These are phyloP conservation scores for Chenopodium formosanum DNA, from an alignment of 148 eudicot genomes.

Conservation along the genomic window DNA sequence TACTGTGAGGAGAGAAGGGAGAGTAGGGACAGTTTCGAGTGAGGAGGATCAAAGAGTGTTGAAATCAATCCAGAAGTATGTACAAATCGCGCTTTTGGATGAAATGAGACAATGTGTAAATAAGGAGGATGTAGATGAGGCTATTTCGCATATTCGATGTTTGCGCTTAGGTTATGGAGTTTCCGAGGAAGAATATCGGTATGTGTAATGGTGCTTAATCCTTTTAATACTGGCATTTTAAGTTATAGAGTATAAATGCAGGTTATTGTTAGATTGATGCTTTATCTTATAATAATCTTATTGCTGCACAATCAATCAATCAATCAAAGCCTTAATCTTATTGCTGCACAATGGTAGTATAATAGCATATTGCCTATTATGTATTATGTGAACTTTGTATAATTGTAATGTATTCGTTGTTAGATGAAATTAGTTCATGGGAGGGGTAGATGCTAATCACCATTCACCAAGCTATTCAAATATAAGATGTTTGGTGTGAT, in stretches of 20 bases:
- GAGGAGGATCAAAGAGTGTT: constrained; percentile 56
- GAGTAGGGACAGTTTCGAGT: constrained; percentile 23
- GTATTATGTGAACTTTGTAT: not conserved
- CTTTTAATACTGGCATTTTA: not conserved
- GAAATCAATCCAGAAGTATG: constrained; percentile 50
- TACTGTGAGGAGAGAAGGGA: constrained; percentile 42
- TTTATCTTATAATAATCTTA: not conserved
- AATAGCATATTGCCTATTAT: not conserved
- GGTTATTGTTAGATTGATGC: not conserved
- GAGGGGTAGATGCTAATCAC: not conserved
- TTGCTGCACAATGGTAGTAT: not conserved
- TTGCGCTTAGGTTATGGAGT: constrained; percentile 69
- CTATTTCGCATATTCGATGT: constrained; percentile 54
- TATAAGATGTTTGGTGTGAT: not conserved
- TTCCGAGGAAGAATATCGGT: constrained; percentile 71
- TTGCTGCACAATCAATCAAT: not conserved
- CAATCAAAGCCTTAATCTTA: no score
- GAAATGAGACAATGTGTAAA: constrained; percentile 57
- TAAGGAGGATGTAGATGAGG: constrained; percentile 48
- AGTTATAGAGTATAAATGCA: not conserved
- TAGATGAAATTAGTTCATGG: constrained; percentile 1
- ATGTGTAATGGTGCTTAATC: constrained; percentile 18
- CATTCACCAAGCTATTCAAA: not conserved
- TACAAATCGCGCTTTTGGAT: constrained; percentile 76
- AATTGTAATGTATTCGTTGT: not conserved